Percentiles rank a stretch among this genome's conserved stretches.
Conservation (phyloP, 108 stramenopile species). For the Nitzschia palea region DNA sequence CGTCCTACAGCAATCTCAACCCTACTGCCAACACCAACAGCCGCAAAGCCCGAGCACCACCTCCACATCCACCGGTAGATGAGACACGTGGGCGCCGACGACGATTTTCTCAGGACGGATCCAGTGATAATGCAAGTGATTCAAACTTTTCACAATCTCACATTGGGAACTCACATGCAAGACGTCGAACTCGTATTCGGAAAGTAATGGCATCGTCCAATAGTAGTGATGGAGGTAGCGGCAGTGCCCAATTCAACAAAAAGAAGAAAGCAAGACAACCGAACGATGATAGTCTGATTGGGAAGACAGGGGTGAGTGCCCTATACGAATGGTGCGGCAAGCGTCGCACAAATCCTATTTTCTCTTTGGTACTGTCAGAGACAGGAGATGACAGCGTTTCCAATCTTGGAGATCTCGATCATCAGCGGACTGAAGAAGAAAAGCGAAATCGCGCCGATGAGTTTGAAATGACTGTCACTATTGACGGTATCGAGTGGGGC, state of each 20-base stretch:
- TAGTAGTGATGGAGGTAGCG: slow-evolving; percentile 28
- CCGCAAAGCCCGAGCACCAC: no score
- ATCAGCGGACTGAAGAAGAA: background rate
- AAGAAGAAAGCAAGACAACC: slow-evolving; percentile 56
- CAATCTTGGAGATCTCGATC: no score
- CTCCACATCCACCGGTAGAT: background rate
- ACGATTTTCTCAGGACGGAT: slow-evolving; percentile 22
- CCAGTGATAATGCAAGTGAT: slow-evolving; percentile 10
- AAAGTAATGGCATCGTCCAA: slow-evolving; percentile 20
- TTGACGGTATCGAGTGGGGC: slow-evolving; percentile 67
- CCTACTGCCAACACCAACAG: background rate
- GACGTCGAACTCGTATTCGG: slow-evolving; percentile 13
- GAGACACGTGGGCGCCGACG: slow-evolving; percentile 30
- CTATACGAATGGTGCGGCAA: slow-evolving; percentile 82
- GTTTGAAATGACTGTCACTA: slow-evolving; percentile 56
- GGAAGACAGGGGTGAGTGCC: slow-evolving; percentile 77
- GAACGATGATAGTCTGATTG: slow-evolving; percentile 58
- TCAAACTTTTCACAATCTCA: background rate
- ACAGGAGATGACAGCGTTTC: no score
- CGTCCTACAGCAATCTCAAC: slow-evolving; percentile 12
- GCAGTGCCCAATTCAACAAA: slow-evolving; percentile 14
- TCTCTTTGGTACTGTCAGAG: background rate
- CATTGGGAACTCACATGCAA: background rate
- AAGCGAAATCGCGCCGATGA: slow-evolving; percentile 24
- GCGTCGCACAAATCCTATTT: slow-evolving; percentile 44